These are phyloP conservation scores for Aspergillus sclerotiicarbonarius DNA, from an alignment of 495 filamentous ascomycete species.

Conservation along the genomic window DNA sequence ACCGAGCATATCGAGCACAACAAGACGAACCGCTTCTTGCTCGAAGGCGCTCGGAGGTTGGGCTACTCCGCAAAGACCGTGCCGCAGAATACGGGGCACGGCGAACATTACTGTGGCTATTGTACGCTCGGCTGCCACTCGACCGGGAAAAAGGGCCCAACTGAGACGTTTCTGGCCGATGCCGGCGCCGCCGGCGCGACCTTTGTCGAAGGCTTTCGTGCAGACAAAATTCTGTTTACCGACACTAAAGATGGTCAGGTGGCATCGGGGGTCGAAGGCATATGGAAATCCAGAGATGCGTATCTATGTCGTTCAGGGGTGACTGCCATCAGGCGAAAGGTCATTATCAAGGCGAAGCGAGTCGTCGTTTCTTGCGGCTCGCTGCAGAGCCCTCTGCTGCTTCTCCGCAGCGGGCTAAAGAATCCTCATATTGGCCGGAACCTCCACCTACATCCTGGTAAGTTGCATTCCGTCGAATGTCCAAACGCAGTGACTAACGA, in stretches of 20 bases:
- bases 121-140: constrained; percentile 75
- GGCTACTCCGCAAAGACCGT: constrained; percentile 69
- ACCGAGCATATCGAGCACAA: constrained; percentile 67
- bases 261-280: constrained; percentile 66
- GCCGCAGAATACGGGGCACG: constrained; percentile 74
- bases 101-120: constrained; percentile 72
- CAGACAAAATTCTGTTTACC: constrained; percentile 65
- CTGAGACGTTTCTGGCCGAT: constrained; percentile 73
- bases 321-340: constrained; percentile 48
- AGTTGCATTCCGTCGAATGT: constrained; percentile 4
- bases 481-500: constrained; percentile 11
- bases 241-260: constrained; percentile 50
- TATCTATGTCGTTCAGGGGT: constrained; percentile 53
- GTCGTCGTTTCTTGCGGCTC: constrained; percentile 75
- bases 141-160: constrained; percentile 74
- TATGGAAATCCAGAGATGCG: constrained; percentile 69
- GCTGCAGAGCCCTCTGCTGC: constrained; percentile 70
- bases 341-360: constrained; percentile 76
- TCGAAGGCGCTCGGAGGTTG: constrained; percentile 73
- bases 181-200: constrained; percentile 69
- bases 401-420: constrained; percentile 69
- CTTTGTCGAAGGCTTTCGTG: constrained; percentile 78
- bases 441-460: constrained; percentile 74
- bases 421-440: constrained; percentile 84
- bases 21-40: constrained; percentile 59